Evolutionary conservation across 495 filamentous ascomycete genomes (phyloP).

Genomic region (Coniosporium apollinis): DNA sequence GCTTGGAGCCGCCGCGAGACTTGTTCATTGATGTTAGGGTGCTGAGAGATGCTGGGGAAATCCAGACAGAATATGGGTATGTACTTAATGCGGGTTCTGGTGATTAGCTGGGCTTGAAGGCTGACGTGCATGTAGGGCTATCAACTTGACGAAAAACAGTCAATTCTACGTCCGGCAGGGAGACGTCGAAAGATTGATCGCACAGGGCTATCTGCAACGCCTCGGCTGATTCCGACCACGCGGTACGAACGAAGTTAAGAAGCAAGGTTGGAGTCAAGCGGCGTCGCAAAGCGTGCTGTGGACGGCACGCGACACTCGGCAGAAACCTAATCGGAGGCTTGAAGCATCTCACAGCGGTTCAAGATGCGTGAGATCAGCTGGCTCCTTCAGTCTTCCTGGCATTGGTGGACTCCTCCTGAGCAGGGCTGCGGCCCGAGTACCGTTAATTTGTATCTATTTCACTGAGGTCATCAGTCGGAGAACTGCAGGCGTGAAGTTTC

Average conservation of each 20-base stretch:
- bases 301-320: neutral
- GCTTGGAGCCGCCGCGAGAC: constrained; percentile 84
- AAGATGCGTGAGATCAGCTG: no score
- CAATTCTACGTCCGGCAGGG: constrained; percentile 95
- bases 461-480: no score
- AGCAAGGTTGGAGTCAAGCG: neutral
- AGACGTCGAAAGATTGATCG: constrained; percentile 87
- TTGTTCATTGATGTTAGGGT: constrained; percentile 96
- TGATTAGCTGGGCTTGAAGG: no score
- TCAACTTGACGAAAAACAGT: constrained; percentile 93
- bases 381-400: no score
- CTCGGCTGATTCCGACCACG: constrained; percentile 43
- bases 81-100: no score
- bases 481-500: no score
- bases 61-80: constrained; percentile 98
- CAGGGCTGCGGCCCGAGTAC: no score
- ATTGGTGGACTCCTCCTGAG: no score
- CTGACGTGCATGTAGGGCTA: constrained; percentile 41
- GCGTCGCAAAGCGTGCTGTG: neutral
- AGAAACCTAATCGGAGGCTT: neutral
- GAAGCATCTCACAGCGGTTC: no score
- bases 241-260: neutral
- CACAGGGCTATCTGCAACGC: constrained; percentile 92
- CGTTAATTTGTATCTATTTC: no score
- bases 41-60: constrained; percentile 92